Percentiles rank a stretch among this genome's conserved stretches.
Evolutionary conservation across 2,329 filamentous ascomycete species (phyloP).

Genomic region (Fusarium armeniacum): DNA sequence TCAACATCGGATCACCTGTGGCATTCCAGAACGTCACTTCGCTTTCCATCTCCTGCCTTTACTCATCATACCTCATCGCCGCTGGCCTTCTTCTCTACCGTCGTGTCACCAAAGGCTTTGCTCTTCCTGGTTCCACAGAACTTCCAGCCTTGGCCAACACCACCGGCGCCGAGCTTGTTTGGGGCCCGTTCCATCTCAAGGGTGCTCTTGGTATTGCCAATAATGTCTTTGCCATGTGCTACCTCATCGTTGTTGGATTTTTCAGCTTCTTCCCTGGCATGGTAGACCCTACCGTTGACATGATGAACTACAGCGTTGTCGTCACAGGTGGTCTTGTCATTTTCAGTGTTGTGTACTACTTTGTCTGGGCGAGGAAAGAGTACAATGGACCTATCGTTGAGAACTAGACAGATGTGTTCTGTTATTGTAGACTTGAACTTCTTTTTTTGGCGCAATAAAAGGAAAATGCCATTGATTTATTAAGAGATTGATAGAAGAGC

Average conservation of each 20-base stretch:
- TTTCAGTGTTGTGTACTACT: slow-evolving; percentile 64
- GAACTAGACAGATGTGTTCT: slow-evolving; percentile 1
- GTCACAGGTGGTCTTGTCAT: slow-evolving; percentile 59
- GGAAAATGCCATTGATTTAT: not conserved
- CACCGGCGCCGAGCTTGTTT: slow-evolving; percentile 54
- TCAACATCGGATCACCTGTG: slow-evolving; percentile 53
- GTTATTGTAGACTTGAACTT: not conserved
- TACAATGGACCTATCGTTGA: slow-evolving; percentile 62
- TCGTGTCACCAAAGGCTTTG: slow-evolving; percentile 49
- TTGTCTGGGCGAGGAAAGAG: slow-evolving; percentile 57
- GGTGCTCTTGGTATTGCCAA: slow-evolving; percentile 66
- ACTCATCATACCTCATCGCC: slow-evolving; percentile 52
- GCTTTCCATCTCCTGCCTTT: slow-evolving; percentile 51
- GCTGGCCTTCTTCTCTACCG: slow-evolving; percentile 50
- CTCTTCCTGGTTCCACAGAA: slow-evolving; percentile 41
- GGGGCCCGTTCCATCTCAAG: slow-evolving; percentile 69
- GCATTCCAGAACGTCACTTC: slow-evolving; percentile 53
- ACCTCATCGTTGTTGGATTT: slow-evolving; percentile 68
- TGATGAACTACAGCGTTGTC: slow-evolving; percentile 64
- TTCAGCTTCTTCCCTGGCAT: slow-evolving; percentile 67
- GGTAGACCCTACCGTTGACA: slow-evolving; percentile 50
- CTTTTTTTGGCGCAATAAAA: not conserved
- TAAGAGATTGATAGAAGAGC: too few relatives aligned
- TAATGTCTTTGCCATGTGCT: slow-evolving; percentile 67
- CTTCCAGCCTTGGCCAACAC: slow-evolving; percentile 52